Base-by-base conservation (phyloP, 2,329 filamentous ascomycete species). In the Arthroderma uncinatum region DNA sequence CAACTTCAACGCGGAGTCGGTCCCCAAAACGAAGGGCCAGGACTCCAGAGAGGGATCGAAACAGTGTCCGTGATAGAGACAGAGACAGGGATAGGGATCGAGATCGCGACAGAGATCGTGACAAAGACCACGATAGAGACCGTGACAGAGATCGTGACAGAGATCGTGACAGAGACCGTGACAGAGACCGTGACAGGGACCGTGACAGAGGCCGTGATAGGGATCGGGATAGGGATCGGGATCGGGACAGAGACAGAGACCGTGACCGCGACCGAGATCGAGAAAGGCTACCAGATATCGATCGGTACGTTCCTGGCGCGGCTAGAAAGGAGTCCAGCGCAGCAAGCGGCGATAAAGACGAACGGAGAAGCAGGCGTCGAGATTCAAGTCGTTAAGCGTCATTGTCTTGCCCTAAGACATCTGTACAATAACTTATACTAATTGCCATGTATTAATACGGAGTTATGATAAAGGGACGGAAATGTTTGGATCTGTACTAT, bases 231-330 rank as follows among this genome's bases (percentile, higher is more conserved):
- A 2, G 42, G 4, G 42, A 48, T 9, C 19, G 42, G 7, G 42
- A 48, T n/a, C 16, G 40, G 16, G 40, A 44, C 21, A 39, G 59
- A 10, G 40, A 47, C 12, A 21, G 40, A 34, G 33, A 34, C 33
- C 33, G 33, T 6, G 33, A 34, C 33, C 33, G 33, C 6, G 33
- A 34, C 33, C 33, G 33, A 28, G 42, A 28, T 25, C 21, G 44
- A 28, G 64, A 67, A 5, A 63, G 70, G 16, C 66, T 70, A 55
- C 63, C 67, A 6, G 70, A 73, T 28, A 73, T 75, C 60, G 74
- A 77, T 62, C 70, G 75, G 23, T 77, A 77, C 60, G 69, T 76
- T 21, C 75, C 75, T 47, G 68, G 65, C 14, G 70, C 68, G 19
- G 1, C 47, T 9, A n/a, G 28, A n/a, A 50, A 30, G 25, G 28